These are phyloP conservation scores for Suhomyces pyralidae DNA, from an alignment of 805 yeast genomes.

Conservation along the genomic window DNA sequence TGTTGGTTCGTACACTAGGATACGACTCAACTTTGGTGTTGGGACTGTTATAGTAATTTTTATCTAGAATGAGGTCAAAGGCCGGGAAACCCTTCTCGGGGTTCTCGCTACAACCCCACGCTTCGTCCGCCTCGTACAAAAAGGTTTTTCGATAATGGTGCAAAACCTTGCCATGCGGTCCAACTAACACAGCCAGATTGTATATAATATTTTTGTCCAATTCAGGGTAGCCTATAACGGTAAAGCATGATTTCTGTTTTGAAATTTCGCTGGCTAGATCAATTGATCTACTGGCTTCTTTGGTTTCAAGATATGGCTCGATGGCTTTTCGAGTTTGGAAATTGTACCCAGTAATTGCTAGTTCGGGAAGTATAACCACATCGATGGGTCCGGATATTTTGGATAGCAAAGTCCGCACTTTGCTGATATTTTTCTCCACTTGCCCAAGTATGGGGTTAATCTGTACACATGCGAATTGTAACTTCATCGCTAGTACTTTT, in stretches of 20 bases:
- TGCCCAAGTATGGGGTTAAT: slow-evolving; percentile 63
- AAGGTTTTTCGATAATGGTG: slow-evolving; percentile 74
- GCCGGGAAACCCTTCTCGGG: slow-evolving; percentile 53
- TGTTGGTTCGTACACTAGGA: slow-evolving; percentile 34
- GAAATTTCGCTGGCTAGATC: slow-evolving; percentile 59
- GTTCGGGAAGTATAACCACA: slow-evolving; percentile 75
- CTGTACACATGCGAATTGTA: slow-evolving; percentile 63
- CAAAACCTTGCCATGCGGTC: slow-evolving; percentile 55
- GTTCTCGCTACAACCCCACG: slow-evolving; percentile 75
- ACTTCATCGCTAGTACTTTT: slow-evolving; percentile 5
- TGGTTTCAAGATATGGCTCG: slow-evolving; percentile 55
- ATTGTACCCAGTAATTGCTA: slow-evolving; percentile 82
- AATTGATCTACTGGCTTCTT: slow-evolving; percentile 44
- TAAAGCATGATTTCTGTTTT: slow-evolving; percentile 51
- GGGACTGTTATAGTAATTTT: slow-evolving; percentile 8
- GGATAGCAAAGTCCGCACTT: slow-evolving; percentile 42
- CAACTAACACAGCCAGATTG: slow-evolving; percentile 69
- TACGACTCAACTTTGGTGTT: not conserved
- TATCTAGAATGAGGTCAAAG: slow-evolving; percentile 41
- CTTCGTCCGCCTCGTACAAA: slow-evolving; percentile 73
- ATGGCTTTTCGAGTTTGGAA: slow-evolving; percentile 49
- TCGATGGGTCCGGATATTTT: slow-evolving; percentile 40
- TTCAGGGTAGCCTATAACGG: slow-evolving; percentile 85
- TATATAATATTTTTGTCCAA: slow-evolving; percentile 37
- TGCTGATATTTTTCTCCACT: slow-evolving; percentile 49